Conservation (phyloP, 441 rosid species). For the Erodium moschatum region DNA sequence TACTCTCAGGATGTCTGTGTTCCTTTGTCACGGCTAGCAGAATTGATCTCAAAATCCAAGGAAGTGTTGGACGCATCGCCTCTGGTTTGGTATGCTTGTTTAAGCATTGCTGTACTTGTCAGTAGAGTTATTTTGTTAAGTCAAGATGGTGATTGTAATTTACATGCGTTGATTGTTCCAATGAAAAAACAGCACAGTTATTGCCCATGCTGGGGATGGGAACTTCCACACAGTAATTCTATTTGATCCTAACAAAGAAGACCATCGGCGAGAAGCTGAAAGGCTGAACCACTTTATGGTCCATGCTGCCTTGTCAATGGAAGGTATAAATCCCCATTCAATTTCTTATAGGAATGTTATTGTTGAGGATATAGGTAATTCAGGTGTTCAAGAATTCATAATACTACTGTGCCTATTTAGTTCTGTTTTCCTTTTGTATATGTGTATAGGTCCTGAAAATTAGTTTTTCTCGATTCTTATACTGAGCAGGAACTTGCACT, state of each 20-base stretch:
- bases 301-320: slow-evolving; percentile 72
- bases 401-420: neutral
- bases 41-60: slow-evolving; percentile 68
- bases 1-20: slow-evolving; percentile 76
- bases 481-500: slow-evolving; percentile 71
- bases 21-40: slow-evolving; percentile 73
- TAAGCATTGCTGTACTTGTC: neutral
- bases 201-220: slow-evolving; percentile 96
- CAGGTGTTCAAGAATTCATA: neutral
- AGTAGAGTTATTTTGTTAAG: neutral
- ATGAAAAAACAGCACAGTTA: slow-evolving; percentile 44
- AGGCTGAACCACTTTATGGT: slow-evolving; percentile 76
- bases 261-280: slow-evolving; percentile 62
- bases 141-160: neutral
- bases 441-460: slow-evolving; percentile 4
- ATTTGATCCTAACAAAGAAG: slow-evolving; percentile 65
- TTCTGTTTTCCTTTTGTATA: neutral
- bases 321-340: slow-evolving; percentile 38
- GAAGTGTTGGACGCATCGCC: slow-evolving; percentile 63
- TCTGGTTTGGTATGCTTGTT: slow-evolving; percentile 45
- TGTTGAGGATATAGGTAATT: neutral
- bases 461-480: slow-evolving; percentile 15
- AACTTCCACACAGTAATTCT: slow-evolving; percentile 75
- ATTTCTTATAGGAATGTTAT: neutral
- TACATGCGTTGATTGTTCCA: neutral